Percentiles rank a stretch among this genome's conserved stretches.
Conservation (phyloP, 371 early-diverging fungal genomes). For the Coemansia sp. region DNA sequence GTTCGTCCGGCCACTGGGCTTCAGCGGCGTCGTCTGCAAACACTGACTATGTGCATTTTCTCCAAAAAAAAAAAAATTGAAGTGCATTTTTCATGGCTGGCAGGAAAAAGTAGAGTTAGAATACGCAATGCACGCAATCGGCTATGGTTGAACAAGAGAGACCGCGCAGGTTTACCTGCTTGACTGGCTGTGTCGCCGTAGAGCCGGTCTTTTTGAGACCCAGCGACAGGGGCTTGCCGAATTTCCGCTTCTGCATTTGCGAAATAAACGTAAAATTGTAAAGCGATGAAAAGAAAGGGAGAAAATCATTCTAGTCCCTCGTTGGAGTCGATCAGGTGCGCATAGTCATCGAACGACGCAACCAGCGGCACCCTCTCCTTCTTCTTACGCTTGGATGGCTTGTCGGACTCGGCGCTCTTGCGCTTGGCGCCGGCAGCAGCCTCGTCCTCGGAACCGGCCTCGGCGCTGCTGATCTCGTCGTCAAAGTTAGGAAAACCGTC, state of each 20-base stretch:
- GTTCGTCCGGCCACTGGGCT: not conserved
- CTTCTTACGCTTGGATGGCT: constrained; percentile 57
- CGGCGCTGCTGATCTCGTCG: constrained; percentile 20
- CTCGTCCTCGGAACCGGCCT: not conserved
- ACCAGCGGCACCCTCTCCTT: constrained; percentile 64
- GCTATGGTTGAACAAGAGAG: no score
- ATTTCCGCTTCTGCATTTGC: constrained; percentile 33
- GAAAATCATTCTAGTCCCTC: constrained; percentile 40
- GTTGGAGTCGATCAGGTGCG: constrained; percentile 58
- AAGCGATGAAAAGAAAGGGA: not conserved
- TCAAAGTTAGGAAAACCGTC: constrained; percentile 47
- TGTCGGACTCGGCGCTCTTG: constrained; percentile 41
- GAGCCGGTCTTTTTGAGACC: constrained; percentile 7
- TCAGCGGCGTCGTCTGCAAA: constrained; percentile 4
- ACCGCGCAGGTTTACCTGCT: constrained; percentile 28
- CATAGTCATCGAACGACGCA: constrained; percentile 75
- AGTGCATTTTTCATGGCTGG: no score
- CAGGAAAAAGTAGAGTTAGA: no score
- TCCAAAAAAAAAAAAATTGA: no score
- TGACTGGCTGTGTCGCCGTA: not conserved
- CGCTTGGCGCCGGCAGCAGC: constrained; percentile 26
- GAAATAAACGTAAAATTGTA: no score
- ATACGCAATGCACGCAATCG: no score
- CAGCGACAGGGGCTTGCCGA: constrained; percentile 20
- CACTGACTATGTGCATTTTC: not conserved